Conservation (phyloP, 192 early-diverging fungal species). For the Haplosporangium gracile region DNA sequence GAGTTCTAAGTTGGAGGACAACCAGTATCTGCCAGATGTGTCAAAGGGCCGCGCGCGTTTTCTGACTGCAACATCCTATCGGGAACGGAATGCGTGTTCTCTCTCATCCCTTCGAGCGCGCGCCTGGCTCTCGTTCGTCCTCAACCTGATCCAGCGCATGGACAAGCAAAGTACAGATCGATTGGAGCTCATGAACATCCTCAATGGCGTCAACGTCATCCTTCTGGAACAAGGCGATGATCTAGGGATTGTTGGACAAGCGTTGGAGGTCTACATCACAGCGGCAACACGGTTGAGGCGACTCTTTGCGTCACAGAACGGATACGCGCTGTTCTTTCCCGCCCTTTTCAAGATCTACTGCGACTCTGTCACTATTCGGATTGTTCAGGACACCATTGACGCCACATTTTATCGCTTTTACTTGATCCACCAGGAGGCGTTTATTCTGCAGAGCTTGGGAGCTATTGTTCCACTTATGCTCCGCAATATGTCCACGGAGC, state of each 20-base stretch:
- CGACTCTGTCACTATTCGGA: slow-evolving; percentile 49
- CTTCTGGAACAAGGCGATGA: slow-evolving; percentile 62
- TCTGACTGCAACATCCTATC: neutral
- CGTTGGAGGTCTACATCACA: slow-evolving; percentile 62
- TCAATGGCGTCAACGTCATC: slow-evolving; percentile 65
- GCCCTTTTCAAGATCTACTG: slow-evolving; percentile 70
- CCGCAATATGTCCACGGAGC: slow-evolving; percentile 41
- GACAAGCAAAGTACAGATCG: slow-evolving; percentile 66
- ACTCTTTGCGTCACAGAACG: slow-evolving; percentile 65
- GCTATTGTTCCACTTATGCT: slow-evolving; percentile 64
- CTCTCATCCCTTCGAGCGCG: slow-evolving; percentile 65
- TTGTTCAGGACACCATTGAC: slow-evolving; percentile 60
- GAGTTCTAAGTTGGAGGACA: slow-evolving; percentile 24
- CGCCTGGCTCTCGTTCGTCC: slow-evolving; percentile 66
- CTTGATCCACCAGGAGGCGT: slow-evolving; percentile 68
- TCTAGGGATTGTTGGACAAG: slow-evolving; percentile 65
- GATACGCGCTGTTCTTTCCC: slow-evolving; percentile 64
- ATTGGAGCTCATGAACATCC: slow-evolving; percentile 59
- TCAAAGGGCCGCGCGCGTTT: slow-evolving; percentile 12
- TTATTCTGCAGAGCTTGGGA: slow-evolving; percentile 69
- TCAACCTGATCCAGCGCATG: slow-evolving; percentile 62
- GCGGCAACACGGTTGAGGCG: slow-evolving; percentile 63
- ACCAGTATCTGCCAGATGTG: slow-evolving; percentile 58
- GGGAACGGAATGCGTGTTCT: slow-evolving; percentile 12
- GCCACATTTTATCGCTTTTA: slow-evolving; percentile 66